Base-by-base conservation (phyloP, 768 basidiomycete species). In the Pilatotrama ljubarskyi region DNA sequence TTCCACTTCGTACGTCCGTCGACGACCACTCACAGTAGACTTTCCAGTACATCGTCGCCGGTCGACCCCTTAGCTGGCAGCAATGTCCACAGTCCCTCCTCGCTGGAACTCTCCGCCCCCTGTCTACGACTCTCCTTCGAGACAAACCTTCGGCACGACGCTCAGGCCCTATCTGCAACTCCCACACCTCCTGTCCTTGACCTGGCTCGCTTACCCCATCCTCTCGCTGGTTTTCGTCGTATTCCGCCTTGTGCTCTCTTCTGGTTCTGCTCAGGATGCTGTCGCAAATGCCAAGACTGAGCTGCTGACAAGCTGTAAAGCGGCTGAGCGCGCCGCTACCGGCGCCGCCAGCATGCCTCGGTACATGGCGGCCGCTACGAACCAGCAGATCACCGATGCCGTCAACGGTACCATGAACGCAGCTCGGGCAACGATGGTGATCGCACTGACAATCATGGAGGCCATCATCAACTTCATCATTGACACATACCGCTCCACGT, bases 151-250 rank as follows among this genome's bases (percentile, higher is more conserved):
- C 15, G 47, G 50, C 63, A 70, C 71, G 35, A 72, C 76, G 17
- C 85, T 95, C 58, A 86, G 81, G 61, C 91, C 94, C 8, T 95
- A 95, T 73, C 87, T 98, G 49, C 81, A 86, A 64, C 87, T 95
- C 36, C 80, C 86, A 26, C 87, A 95, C 68, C 81, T 93, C 46
- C 82, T 96, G 29, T 93, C 93, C 22, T 83, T 96, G 13, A 82
- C 91, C 70, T 91, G 93, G 88, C 88, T 98, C 38, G 92, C 94
- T 9, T 94, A 93, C 64, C 93, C 93, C 32, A 86, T 97, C 26
- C 76, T 96, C 41, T 95, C 94, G 24, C 84, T 98, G 58, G 72
- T 94, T 64, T 91, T 98, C 69, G 84, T 95, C 72, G 88, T 88
- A 35, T 93, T 94, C 69, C 84, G 92, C 55, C 82, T 97, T 38